phyloP scores from a whole-genome alignment of 1,284 basidiomycete species.

The Lignosus rhinocerotis region DNA sequence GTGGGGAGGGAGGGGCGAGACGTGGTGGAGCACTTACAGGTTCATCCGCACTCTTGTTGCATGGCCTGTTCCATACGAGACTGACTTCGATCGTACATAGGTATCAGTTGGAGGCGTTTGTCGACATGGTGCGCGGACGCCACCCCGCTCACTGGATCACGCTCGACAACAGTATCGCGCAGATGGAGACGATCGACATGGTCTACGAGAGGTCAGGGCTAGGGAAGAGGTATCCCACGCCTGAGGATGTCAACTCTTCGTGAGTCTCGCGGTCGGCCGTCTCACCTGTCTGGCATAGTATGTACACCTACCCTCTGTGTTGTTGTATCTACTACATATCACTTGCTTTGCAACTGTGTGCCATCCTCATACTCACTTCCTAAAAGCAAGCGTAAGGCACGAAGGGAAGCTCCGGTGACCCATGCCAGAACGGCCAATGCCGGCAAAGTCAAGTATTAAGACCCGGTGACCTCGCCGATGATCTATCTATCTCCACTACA shows the following conservation, averaged over 20 bases:
- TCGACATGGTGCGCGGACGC: slow-evolving; percentile 54
- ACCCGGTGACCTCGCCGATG: background rate
- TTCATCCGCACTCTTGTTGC: background rate
- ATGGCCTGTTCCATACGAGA: background rate
- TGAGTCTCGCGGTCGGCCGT: too few relatives aligned
- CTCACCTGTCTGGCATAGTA: background rate
- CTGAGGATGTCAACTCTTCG: background rate
- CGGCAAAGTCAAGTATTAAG: background rate
- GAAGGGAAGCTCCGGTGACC: background rate
- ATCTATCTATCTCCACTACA: background rate
- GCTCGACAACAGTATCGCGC: slow-evolving; percentile 51
- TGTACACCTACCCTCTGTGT: background rate
- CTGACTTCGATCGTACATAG: slow-evolving; percentile 23
- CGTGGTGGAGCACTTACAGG: slow-evolving; percentile 53
- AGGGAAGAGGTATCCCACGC: slow-evolving; percentile 15
- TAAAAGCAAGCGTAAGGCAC: background rate
- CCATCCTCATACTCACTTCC: background rate
- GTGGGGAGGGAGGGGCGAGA: slow-evolving; percentile 44
- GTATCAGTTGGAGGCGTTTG: slow-evolving; percentile 60
- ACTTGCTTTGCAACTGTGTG: background rate
- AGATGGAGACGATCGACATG: slow-evolving; percentile 56
- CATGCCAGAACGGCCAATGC: background rate
- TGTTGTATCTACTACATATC: background rate
- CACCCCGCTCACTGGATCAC: slow-evolving; percentile 51
- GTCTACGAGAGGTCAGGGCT: slow-evolving; percentile 41